A percentile compares a stretch with the other conserved stretches of the same genome.
phyloP scores from a whole-genome alignment of 2,329 filamentous ascomycete species.

The Podosphaera fusca region DNA sequence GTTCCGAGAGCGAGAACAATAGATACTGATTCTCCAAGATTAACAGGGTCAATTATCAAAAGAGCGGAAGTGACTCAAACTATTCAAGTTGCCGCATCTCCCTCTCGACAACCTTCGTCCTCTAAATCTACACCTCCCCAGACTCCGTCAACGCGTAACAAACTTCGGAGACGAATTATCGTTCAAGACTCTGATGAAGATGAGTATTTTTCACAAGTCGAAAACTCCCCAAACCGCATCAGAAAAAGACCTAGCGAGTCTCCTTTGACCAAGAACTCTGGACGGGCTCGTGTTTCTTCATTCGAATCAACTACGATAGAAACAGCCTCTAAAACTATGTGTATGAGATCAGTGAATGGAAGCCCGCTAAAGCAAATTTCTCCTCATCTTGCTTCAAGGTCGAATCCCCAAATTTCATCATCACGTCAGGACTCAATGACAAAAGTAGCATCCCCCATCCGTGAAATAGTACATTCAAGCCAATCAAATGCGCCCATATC shows the following conservation, averaged over 20 bases:
- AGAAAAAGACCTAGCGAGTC: neutral
- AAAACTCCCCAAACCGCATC: constrained; percentile 4
- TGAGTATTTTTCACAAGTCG: constrained; percentile 8
- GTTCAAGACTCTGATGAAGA: constrained; percentile 16
- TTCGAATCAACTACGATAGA: neutral
- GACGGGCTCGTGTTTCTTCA: neutral
- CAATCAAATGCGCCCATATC: constrained; percentile 8
- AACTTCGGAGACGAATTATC: constrained; percentile 3
- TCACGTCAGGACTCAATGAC: constrained; percentile 7
- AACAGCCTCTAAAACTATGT: neutral
- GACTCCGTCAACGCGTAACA: constrained; percentile 6
- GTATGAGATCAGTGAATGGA: neutral
- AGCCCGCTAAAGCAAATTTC: constrained; percentile 13
- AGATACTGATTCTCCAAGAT: no score
- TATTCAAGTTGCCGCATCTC: constrained; percentile 12
- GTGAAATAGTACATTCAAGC: constrained; percentile 3
- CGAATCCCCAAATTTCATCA: constrained; percentile 9
- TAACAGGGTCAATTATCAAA: neutral
- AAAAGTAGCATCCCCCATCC: constrained; percentile 3
- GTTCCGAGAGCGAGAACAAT: no score
- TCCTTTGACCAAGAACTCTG: neutral
- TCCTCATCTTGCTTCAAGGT: constrained; percentile 7
- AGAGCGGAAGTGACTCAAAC: neutral
- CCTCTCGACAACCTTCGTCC: constrained; percentile 4
- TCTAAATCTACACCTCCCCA: constrained; percentile 1